phyloP scores from a whole-genome alignment of 768 basidiomycete genomes.

The Terana coerulea region DNA sequence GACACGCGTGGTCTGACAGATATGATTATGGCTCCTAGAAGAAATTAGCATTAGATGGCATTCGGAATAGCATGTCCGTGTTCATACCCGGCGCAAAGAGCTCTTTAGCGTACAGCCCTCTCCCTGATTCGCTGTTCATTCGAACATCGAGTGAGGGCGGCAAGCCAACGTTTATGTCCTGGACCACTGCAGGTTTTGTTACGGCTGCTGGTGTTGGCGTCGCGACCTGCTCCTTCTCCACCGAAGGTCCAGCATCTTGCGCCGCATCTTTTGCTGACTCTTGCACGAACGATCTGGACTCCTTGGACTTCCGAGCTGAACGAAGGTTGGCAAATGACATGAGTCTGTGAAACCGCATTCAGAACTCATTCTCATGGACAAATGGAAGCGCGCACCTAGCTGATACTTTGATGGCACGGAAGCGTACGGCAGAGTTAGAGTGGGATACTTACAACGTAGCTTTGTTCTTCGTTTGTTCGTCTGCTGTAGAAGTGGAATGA shows the following conservation, averaged over 20 bases:
- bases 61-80: background rate
- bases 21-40: slow-evolving; percentile 58
- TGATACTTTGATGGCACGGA: background rate
- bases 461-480: too few species aligned
- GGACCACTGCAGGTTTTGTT: background rate
- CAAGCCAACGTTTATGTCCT: slow-evolving; percentile 27
- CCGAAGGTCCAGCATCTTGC: background rate
- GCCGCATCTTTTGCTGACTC: background rate
- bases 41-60: background rate
- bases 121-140: slow-evolving; percentile 33
- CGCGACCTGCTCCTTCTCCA: background rate
- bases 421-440: background rate
- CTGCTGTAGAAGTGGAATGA: background rate
- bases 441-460: background rate
- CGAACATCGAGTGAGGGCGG: slow-evolving; percentile 41
- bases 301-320: slow-evolving; percentile 20
- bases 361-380: background rate
- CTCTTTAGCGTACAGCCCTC: slow-evolving; percentile 42
- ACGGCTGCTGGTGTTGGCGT: background rate
- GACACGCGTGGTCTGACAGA: slow-evolving; percentile 54
- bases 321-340: slow-evolving; percentile 25
- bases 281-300: slow-evolving; percentile 21
- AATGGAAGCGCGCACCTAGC: background rate
- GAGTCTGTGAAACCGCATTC: background rate
- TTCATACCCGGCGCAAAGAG: slow-evolving; percentile 34